Base-by-base conservation (phyloP, 108 stramenopile species). In the Pelagomonas calceolata region DNA sequence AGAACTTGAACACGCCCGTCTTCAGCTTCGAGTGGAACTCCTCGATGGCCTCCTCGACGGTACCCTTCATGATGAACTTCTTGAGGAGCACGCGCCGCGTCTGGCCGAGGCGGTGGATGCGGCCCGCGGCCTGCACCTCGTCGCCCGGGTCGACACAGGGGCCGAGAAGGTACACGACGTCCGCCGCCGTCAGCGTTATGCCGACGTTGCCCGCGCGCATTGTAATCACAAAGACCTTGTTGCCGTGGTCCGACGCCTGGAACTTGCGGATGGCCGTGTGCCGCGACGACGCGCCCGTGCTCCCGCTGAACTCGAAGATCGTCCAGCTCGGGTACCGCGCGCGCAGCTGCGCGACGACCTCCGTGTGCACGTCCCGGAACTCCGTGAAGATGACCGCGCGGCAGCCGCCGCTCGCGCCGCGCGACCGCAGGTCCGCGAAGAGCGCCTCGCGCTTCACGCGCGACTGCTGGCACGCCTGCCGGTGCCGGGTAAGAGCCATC, bases 1-100 rank as follows among this genome's bases (percentile, higher is more conserved):
- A 5, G 39, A 60, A 26, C 21, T 17, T 26, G 51, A 60, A 26
- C 21, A 26, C 26, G 21, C 51, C 51, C 21, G 51, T 26, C 26
- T 60, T 60, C 21, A 60, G 3, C 21, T 26, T 16, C 21, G 3
- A 17, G 51, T 60, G 74, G 66, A 65, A 64, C 21, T 39, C 21
- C 15, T 67, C 29, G 43, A 79, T 75, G 43, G 74, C 32, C 66
- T 75, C 74, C 39, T 79, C 78, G 34, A 79, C 70, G 26, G 44
- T 75, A 21, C 32, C 68, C 35, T 69, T 44, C 32, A 79, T 71
- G 63, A 34, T 63, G 43, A 68, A 68, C 37, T 44, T 21, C 7
- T 17, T 68, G 39, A 74, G 44, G 18, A 63, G 29, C 14, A 74
- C 73, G 35, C 46, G 46, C 33, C 68, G 63, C 30, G 63, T 34